phyloP scores from a whole-genome alignment of 352 stramenopile species.

The Globisporangium cederbergense region DNA sequence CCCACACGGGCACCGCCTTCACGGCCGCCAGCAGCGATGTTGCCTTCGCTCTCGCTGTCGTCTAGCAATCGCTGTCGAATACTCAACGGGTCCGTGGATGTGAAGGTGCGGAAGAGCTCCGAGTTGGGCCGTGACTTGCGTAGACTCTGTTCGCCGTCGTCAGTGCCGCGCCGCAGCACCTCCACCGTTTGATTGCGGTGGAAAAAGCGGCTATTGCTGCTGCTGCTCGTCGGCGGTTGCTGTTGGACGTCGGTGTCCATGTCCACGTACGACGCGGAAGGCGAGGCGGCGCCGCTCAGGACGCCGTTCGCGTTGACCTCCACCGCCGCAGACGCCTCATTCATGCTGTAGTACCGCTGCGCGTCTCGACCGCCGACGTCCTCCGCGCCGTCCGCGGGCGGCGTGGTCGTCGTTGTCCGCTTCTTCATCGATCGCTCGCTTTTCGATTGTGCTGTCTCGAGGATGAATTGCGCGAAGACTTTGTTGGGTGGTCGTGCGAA shows the following conservation, averaged over 20 bases:
- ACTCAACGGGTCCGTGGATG: constrained; percentile 59
- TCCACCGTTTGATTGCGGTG: constrained; percentile 76
- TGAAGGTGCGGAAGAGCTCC: constrained; percentile 73
- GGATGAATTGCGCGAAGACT: too few relatives aligned
- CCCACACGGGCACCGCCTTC: not conserved
- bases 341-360: constrained; percentile 16
- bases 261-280: constrained; percentile 15
- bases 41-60: constrained; percentile 30
- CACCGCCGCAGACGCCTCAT: constrained; percentile 8
- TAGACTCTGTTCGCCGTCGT: constrained; percentile 23
- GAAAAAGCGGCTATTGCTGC: constrained; percentile 36
- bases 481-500: constrained; percentile 6
- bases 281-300: constrained; percentile 23
- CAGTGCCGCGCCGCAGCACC: constrained; percentile 41
- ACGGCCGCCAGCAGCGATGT: constrained; percentile 1
- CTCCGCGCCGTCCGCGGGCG: not conserved
- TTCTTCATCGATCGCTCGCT: constrained; percentile 8
- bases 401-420: constrained; percentile 1
- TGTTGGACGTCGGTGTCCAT: constrained; percentile 18
- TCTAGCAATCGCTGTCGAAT: constrained; percentile 52
- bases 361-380: not conserved
- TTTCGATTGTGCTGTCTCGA: constrained; percentile 1
- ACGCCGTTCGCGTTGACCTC: constrained; percentile 1
- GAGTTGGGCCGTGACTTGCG: constrained; percentile 45
- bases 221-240: constrained; percentile 17